A percentile compares a stretch with the other conserved stretches of the same genome.
phyloP scores from a whole-genome alignment of 495 filamentous ascomycete genomes.

The Lasiosphaeris hirsuta region DNA sequence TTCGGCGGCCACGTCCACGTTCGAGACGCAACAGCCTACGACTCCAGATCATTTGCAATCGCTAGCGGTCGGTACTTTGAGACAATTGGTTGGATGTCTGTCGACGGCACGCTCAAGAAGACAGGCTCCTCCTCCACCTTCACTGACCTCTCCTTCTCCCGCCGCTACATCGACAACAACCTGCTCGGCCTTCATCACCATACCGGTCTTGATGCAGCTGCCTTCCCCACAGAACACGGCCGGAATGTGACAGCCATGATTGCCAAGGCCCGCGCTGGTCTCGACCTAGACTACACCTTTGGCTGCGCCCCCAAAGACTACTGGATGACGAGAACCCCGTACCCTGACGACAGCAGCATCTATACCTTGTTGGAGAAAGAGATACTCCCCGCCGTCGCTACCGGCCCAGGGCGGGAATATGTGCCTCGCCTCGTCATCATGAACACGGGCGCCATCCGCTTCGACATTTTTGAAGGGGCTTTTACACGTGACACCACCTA shows the following conservation, averaged over 20 bases:
- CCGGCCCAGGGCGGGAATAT: slow-evolving; percentile 32
- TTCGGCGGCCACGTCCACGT: slow-evolving; percentile 92
- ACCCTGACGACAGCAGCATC: slow-evolving; percentile 66
- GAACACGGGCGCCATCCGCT: slow-evolving; percentile 89
- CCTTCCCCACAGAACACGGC: slow-evolving; percentile 78
- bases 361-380: slow-evolving; percentile 75
- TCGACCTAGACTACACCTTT: slow-evolving; percentile 68
- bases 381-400: slow-evolving; percentile 63
- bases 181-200: slow-evolving; percentile 81
- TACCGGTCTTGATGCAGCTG: slow-evolving; percentile 60
- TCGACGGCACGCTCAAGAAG: slow-evolving; percentile 60
- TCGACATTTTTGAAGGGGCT: slow-evolving; percentile 87
- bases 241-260: slow-evolving; percentile 72
- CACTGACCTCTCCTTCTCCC: slow-evolving; percentile 50
- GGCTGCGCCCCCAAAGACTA: slow-evolving; percentile 81
- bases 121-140: slow-evolving; percentile 13
- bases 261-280: slow-evolving; percentile 58
- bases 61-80: slow-evolving; percentile 96
- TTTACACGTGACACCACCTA: slow-evolving; percentile 85
- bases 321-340: slow-evolving; percentile 75
- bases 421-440: slow-evolving; percentile 65
- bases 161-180: slow-evolving; percentile 95
- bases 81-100: slow-evolving; percentile 93
- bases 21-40: slow-evolving; percentile 78
- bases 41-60: slow-evolving; percentile 73